Evolutionary conservation across 2,329 filamentous ascomycete genomes (phyloP), one percentile per base, ranked within the genome.

Genomic region (Aspergillus costaricaensis): DNA sequence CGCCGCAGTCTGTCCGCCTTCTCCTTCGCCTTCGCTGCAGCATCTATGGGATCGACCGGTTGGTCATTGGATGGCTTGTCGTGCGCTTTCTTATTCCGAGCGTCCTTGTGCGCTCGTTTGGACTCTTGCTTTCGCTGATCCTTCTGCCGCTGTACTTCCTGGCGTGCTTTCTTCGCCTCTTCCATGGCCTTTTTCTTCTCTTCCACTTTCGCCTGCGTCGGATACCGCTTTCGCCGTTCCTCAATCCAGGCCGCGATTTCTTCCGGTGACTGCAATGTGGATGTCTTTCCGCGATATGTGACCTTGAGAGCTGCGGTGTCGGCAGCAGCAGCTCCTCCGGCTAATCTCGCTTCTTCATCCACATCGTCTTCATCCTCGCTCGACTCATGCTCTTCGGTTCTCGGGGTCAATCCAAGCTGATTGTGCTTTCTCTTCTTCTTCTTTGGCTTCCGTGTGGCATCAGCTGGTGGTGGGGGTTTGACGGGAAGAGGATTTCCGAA

Each of bases 171-270:
- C 64, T 85, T 88, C 49, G 86, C 85, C 73, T 90, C 88, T 71
- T 88, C 86, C 72, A 83, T 82, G 67, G 84, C 85, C 71, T 85
- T 86, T 70, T 86, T 85, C 72, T 83, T 88, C 70, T 87, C 85
- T 65, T 85, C 74, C 27, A 75, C 82, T 58, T 91, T 87, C 61
- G 86, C 86, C 73, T 86, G 86, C 2, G 93, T 97, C 2, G 94
- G 94, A 73, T 86, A 98, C 55, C 89, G 88, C 65, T 86, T 89
- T 72, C 84, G 89, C 61, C 94, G 87, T 74, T 96, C 92, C 53
- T 87, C 87, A 64, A 96, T 86, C 87, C 92, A 98, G 6, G 86
- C 85, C 23, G 86, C 84, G 58, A 97, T 83, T 70, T 97, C 92
- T 60, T 85, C 85, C 15, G 82, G 73, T 6, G 81, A 82, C 57